Evolutionary conservation across 2,329 filamentous ascomycete genomes (phyloP).

Genomic region (Neocucurbitaria cava): DNA sequence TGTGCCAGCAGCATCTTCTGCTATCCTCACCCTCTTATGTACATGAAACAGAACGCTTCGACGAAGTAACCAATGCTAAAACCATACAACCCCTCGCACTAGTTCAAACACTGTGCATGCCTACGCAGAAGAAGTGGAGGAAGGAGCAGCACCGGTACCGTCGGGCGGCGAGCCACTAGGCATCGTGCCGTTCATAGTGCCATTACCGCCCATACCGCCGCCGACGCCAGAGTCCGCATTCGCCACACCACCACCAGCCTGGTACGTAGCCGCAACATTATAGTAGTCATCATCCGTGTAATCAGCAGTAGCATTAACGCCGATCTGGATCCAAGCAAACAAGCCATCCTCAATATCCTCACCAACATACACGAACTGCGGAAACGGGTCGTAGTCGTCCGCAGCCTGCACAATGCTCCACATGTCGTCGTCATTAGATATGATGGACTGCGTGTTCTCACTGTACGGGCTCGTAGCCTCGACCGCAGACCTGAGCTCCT

Average conservation of each 20-base stretch:
- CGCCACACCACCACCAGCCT: background rate
- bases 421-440: background rate
- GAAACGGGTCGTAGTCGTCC: background rate
- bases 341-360: background rate
- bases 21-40: no score
- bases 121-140: no score
- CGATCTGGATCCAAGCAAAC: background rate
- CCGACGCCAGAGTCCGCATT: background rate
- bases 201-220: background rate
- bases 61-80: no score
- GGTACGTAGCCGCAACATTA: background rate
- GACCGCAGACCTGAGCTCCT: slow-evolving; percentile 60
- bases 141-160: no score
- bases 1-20: no score
- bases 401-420: background rate
- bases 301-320: background rate
- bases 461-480: slow-evolving; percentile 53
- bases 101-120: no score
- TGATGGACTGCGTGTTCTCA: slow-evolving; percentile 32
- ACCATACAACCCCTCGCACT: no score
- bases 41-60: no score
- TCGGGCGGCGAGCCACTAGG: no score
- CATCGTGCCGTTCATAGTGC: no score
- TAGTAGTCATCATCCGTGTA: no score
- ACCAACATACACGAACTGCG: background rate